Conservation (phyloP, 768 basidiomycete species). For the Neoboletus brunneissimus region DNA sequence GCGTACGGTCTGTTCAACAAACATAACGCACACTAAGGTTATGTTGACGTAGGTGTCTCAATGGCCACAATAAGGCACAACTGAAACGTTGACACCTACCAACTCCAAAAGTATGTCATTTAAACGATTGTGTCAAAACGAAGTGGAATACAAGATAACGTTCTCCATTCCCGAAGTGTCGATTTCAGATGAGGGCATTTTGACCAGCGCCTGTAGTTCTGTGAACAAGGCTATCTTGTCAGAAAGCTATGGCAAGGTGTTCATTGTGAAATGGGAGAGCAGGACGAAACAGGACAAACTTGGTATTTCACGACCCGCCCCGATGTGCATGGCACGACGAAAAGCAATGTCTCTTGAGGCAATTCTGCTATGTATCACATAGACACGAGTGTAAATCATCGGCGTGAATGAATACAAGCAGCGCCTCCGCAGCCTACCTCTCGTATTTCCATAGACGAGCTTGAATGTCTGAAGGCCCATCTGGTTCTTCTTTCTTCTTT, state of each 20-base stretch:
- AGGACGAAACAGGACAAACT: slow-evolving; percentile 37
- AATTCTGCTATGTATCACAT: background rate
- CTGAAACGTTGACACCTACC: background rate
- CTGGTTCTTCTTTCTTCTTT: slow-evolving; percentile 7
- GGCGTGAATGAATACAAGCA: background rate
- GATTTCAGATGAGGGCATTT: slow-evolving; percentile 14
- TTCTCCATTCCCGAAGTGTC: slow-evolving; percentile 10
- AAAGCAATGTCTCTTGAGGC: slow-evolving; percentile 61
- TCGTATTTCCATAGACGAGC: slow-evolving; percentile 13
- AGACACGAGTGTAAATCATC: background rate
- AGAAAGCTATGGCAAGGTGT: slow-evolving; percentile 32
- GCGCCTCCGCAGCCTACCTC: background rate
- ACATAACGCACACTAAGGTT: no score
- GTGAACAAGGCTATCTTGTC: slow-evolving; percentile 46
- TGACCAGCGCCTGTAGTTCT: slow-evolving; percentile 31
- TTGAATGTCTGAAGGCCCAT: slow-evolving; percentile 26
- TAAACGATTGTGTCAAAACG: background rate
- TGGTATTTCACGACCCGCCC: slow-evolving; percentile 71
- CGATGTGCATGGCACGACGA: slow-evolving; percentile 74
- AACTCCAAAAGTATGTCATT: background rate
- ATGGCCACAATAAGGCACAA: background rate
- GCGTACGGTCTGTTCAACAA: background rate
- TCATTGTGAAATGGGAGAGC: background rate
- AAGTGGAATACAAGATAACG: background rate
- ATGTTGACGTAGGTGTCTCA: background rate